Evolutionary conservation across 2,329 filamentous ascomycete species (phyloP).

Genomic region (Fusarium annulatum): DNA sequence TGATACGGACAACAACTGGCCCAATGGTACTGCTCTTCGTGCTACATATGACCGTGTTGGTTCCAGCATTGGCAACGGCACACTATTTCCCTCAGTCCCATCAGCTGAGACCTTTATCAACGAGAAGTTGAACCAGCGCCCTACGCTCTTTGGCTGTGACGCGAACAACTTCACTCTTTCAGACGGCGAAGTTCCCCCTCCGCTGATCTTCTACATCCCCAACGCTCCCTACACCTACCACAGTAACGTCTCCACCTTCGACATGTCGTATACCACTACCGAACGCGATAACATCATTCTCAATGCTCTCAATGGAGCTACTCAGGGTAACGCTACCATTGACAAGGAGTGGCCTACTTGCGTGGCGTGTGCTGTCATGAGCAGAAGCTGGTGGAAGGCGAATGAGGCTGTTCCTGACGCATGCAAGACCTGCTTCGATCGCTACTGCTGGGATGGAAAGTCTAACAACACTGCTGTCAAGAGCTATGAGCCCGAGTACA

Average conservation of each 20-base stretch:
- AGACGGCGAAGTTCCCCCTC: slow-evolving; percentile 61
- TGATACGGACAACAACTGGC: slow-evolving; percentile 68
- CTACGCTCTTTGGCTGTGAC: slow-evolving; percentile 74
- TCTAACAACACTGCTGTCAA: slow-evolving; percentile 49
- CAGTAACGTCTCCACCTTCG: slow-evolving; percentile 85
- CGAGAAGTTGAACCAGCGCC: slow-evolving; percentile 68
- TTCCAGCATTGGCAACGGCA: slow-evolving; percentile 60
- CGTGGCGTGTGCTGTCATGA: slow-evolving; percentile 89
- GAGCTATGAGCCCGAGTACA: slow-evolving; percentile 46
- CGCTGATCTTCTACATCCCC: slow-evolving; percentile 88
- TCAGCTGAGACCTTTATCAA: slow-evolving; percentile 66
- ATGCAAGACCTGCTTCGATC: slow-evolving; percentile 80
- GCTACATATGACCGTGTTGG: slow-evolving; percentile 67
- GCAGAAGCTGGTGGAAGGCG: slow-evolving; percentile 78
- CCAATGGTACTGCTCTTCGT: slow-evolving; percentile 68
- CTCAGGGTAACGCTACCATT: slow-evolving; percentile 81
- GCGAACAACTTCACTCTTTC: slow-evolving; percentile 51
- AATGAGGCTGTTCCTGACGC: slow-evolving; percentile 73
- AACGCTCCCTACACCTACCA: slow-evolving; percentile 77
- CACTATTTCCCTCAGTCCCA: slow-evolving; percentile 69
- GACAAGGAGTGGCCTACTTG: slow-evolving; percentile 83
- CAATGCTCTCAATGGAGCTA: slow-evolving; percentile 88
- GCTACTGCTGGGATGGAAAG: slow-evolving; percentile 94
- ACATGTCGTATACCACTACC: slow-evolving; percentile 68
- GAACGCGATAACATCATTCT: slow-evolving; percentile 83